Evolutionary conservation across 1,284 basidiomycete genomes (phyloP).

Genomic region (Naganishia sp.): DNA sequence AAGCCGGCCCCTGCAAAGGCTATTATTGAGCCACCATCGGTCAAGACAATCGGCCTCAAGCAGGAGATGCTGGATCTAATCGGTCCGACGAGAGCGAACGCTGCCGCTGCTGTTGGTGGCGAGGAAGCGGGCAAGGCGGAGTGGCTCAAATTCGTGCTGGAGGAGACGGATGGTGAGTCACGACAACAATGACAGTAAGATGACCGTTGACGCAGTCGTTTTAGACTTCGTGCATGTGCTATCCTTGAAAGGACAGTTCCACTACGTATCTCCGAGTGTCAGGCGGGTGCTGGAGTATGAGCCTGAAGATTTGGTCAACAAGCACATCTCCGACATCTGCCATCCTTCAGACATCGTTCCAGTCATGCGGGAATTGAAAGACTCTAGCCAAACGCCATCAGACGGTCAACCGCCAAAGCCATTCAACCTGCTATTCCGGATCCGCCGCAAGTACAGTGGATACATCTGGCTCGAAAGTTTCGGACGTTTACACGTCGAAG

Average conservation of each 20-base stretch:
- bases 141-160: constrained; percentile 65
- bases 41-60: constrained; percentile 32
- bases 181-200: neutral
- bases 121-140: constrained; percentile 50
- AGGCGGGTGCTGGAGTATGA: constrained; percentile 73
- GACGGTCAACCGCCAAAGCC: constrained; percentile 49
- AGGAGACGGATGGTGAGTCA: constrained; percentile 57
- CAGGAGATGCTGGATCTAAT: constrained; percentile 44
- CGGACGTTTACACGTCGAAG: constrained; percentile 81
- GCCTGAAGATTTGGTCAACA: constrained; percentile 77
- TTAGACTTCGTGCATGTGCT: constrained; percentile 86
- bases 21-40: constrained; percentile 23
- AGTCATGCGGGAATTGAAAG: constrained; percentile 89
- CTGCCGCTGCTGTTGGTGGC: constrained; percentile 37
- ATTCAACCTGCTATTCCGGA: constrained; percentile 76
- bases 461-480: constrained; percentile 85
- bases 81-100: constrained; percentile 38
- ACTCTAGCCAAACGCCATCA: constrained; percentile 57
- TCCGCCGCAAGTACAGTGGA: constrained; percentile 63
- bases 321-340: constrained; percentile 73
- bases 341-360: constrained; percentile 88
- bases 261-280: constrained; percentile 86
- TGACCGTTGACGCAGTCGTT: neutral
- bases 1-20: constrained; percentile 28
- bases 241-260: constrained; percentile 88